These are phyloP conservation scores for Antitrichia curtipendula DNA, from an alignment of 225 moss, liverwort and hornwort species.

Conservation along the genomic window DNA sequence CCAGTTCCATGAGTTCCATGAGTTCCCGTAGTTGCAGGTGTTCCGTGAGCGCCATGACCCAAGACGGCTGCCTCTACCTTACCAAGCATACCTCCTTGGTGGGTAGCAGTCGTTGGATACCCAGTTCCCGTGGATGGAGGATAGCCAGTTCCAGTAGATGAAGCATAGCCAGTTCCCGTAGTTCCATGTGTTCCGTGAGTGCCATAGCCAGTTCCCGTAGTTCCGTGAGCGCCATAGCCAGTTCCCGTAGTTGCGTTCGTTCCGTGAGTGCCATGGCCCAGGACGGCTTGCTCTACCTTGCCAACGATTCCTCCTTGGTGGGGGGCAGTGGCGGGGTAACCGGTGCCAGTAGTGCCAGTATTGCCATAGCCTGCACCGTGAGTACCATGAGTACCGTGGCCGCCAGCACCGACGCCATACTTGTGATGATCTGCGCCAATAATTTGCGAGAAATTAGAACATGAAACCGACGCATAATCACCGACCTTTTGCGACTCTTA, in stretches of 20 bases:
- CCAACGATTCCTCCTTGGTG: neutral
- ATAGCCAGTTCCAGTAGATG: neutral
- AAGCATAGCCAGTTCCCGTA: neutral
- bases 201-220: neutral
- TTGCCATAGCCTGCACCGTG: neutral
- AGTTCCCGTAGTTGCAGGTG: neutral
- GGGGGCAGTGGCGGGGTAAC: neutral
- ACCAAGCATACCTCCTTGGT: slow-evolving; percentile 3
- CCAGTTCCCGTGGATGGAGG: neutral
- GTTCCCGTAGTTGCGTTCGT: neutral
- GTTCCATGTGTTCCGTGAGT: neutral
- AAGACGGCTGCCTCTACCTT: neutral
- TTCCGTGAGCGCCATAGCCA: neutral
- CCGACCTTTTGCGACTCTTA: neutral
- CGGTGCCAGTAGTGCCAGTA: neutral
- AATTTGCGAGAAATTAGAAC: neutral
- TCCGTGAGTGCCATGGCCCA: neutral
- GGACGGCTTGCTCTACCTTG: neutral
- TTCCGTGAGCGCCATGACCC: neutral
- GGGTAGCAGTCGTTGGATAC: neutral
- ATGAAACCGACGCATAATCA: neutral
- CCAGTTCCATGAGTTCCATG: neutral
- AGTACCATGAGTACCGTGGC: neutral
- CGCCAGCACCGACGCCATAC: neutral
- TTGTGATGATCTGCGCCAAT: neutral